Percentiles rank a stretch among this genome's conserved stretches.
phyloP scores from a whole-genome alignment of 148 eudicot genomes.

The Dianthus caryophyllus region DNA sequence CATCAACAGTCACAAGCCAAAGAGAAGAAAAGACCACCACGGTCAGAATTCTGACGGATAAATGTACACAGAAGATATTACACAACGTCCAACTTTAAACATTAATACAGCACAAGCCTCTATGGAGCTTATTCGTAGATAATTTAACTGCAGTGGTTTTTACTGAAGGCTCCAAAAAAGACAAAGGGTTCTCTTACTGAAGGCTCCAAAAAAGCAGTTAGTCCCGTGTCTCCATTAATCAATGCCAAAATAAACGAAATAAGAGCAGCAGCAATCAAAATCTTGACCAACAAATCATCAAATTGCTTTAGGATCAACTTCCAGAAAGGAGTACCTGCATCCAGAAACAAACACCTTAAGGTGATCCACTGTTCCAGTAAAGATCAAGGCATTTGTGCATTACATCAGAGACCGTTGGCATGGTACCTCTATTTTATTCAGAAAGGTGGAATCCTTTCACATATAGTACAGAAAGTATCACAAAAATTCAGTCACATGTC shows the following conservation, averaged over 20 bases:
- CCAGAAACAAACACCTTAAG: constrained; percentile 9
- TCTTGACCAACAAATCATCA: constrained; percentile 96
- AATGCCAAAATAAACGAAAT: constrained; percentile 86
- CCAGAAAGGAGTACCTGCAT: constrained; percentile 96
- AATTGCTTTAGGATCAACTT: constrained; percentile 93
- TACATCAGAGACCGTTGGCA: not conserved
- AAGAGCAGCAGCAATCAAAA: constrained; percentile 89
- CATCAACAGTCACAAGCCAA: constrained; percentile 2
- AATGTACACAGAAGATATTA: not conserved
- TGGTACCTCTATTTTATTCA: not conserved
- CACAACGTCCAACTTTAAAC: not conserved
- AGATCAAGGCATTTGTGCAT: not conserved
- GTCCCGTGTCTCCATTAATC: constrained; percentile 91
- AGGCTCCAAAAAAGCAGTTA: constrained; percentile 95
- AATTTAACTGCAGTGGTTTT: not conserved
- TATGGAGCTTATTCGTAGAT: not conserved
- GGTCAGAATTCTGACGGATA: not conserved
- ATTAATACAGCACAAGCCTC: not conserved
- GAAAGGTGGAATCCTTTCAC: not conserved
- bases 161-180: too few species aligned
- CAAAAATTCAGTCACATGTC: not conserved
- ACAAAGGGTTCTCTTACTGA: constrained; percentile 51
- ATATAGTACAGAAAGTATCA: not conserved
- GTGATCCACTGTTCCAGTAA: not conserved
- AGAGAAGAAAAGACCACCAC: not conserved